These are phyloP conservation scores for Allium fistulosum DNA, from an alignment of 106 monocot genomes.

Conservation along the genomic window DNA sequence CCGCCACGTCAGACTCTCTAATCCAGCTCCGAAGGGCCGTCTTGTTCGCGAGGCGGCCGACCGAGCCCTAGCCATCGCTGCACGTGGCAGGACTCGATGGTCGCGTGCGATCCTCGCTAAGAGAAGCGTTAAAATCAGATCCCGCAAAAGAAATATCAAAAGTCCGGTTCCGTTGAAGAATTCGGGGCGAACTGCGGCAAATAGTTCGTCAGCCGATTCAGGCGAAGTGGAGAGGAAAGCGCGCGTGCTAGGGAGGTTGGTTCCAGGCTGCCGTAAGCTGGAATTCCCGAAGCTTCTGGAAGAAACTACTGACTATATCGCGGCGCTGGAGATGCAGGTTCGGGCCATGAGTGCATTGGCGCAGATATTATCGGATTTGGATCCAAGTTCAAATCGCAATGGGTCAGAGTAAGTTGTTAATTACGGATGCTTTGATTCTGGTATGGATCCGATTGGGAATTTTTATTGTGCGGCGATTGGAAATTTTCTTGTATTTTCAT, in stretches of 20 bases:
- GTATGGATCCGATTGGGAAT: neutral
- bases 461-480: neutral
- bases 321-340: slow-evolving; percentile 97
- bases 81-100: slow-evolving; percentile 77
- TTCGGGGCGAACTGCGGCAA: neutral
- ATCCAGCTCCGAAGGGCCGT: slow-evolving; percentile 30
- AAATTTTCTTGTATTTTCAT: slow-evolving; percentile 8
- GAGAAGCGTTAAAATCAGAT: slow-evolving; percentile 17
- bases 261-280: slow-evolving; percentile 80
- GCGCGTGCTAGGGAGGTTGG: slow-evolving; percentile 58
- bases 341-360: slow-evolving; percentile 57
- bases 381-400: neutral
- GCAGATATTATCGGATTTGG: slow-evolving; percentile 33
- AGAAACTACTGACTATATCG: slow-evolving; percentile 85
- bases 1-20: slow-evolving; percentile 42
- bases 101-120: slow-evolving; percentile 76
- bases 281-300: slow-evolving; percentile 55
- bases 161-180: neutral
- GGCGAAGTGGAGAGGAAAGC: slow-evolving; percentile 34
- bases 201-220: slow-evolving; percentile 6
- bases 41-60: slow-evolving; percentile 78
- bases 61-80: slow-evolving; percentile 63
- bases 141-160: slow-evolving; percentile 7
- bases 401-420: neutral
- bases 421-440: neutral